These are phyloP conservation scores for Aspergillus ostianus DNA, from an alignment of 495 filamentous ascomycete species.

Conservation along the genomic window DNA sequence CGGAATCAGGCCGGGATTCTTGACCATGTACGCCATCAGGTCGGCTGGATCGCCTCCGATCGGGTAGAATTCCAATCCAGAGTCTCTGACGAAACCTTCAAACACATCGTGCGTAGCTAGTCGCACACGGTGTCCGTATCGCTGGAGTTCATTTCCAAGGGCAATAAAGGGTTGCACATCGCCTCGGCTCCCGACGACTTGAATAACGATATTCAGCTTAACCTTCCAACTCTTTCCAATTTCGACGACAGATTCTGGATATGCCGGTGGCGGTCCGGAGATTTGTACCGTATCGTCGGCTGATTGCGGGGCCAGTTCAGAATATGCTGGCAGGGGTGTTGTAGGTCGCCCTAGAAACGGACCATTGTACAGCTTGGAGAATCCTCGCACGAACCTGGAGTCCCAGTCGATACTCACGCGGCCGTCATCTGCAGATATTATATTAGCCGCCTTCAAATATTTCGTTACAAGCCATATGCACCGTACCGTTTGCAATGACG, in stretches of 20 bases:
- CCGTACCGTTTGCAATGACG: too few relatives aligned
- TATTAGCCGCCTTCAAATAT: too few relatives aligned
- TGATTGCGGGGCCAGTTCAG: too few relatives aligned
- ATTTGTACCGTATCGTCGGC: too few relatives aligned
- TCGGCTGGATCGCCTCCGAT: constrained; percentile 59
- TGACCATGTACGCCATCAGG: constrained; percentile 59
- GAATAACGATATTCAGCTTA: constrained; percentile 46
- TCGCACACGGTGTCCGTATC: constrained; percentile 50
- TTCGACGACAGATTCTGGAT: neutral
- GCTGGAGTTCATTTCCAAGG: constrained; percentile 44
- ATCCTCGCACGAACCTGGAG: too few relatives aligned
- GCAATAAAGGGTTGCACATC: constrained; percentile 53
- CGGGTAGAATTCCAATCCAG: constrained; percentile 56
- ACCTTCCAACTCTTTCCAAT: neutral
- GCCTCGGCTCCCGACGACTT: constrained; percentile 50
- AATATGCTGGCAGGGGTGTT: too few relatives aligned
- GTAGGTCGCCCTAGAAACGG: too few relatives aligned
- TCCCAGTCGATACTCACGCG: too few relatives aligned
- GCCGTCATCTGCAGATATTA: too few relatives aligned
- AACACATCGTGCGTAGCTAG: constrained; percentile 61
- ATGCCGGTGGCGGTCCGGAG: too few relatives aligned
- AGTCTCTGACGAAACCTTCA: constrained; percentile 51
- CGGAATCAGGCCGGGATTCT: constrained; percentile 48
- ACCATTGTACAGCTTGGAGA: too few relatives aligned
- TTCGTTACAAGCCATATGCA: too few relatives aligned